Evolutionary conservation across 257 asterid genomes (phyloP), one percentile per base, ranked within the genome.

Genomic region (Ophiorrhiza pumila): DNA sequence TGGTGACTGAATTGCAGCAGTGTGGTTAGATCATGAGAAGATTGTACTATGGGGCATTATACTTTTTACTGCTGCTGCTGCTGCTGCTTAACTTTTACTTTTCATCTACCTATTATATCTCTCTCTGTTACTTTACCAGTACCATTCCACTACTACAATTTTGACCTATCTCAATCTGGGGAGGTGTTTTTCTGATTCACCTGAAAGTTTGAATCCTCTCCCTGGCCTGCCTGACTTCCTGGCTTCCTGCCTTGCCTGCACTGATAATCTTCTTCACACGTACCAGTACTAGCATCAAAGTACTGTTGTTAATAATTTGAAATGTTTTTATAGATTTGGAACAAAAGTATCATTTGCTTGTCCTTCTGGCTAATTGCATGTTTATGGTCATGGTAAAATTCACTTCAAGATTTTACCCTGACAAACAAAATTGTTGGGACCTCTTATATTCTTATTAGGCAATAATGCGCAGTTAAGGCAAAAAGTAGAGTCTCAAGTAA

Each of bases 21-120:
- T 34, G 77, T 15, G 42, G 69, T 63, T 71, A 50, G 77, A 65
- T 79, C 60, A 49, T 75, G 78, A 72, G 80, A 75, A 67, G 71
- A 65, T 71, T 60, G 80, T 79, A 75, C 80, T 60, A 7, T 3
- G n/a, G 56, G 41, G 34, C 12, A 12, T 65, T 32, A 47, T 11
- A 64, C 10, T 69, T 77, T 74, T 77, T 81, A 45, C 73, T 73
- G 65, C 76, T 50, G 43, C 62, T n/a, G n/a, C n/a, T n/a, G 14
- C 64, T 29, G 27, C 35, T 56, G 52, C 1, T 29, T 22, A 12
- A 5, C 69, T 65, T 56, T 73, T 12, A 46, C 71, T 69, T 78
- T 71, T 74, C 29, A 35, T 55, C 58, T 25, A 23, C n/a, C n/a
- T n/a, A n/a, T n/a, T n/a, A n/a, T n/a, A n/a, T n/a, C n/a, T n/a